Evolutionary conservation across 768 basidiomycete species (phyloP).

Genomic region (Leccinum obscurum): DNA sequence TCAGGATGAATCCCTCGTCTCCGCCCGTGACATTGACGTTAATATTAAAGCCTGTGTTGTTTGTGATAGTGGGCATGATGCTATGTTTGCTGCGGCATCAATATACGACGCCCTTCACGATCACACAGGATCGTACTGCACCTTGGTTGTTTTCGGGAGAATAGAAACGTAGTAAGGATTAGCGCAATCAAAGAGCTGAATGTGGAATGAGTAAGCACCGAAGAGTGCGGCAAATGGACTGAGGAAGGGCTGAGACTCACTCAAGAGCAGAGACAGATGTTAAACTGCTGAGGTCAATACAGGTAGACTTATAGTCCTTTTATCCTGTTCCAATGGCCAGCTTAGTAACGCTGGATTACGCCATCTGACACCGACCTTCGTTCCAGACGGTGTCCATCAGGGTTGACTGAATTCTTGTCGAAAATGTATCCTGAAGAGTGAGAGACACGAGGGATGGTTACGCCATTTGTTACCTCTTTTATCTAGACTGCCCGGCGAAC

Average conservation of each 20-base stretch:
- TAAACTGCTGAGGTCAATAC: neutral
- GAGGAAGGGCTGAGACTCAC: neutral
- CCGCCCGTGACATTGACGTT: no score
- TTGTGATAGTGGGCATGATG: neutral
- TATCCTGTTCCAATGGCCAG: neutral
- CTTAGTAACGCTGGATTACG: no score
- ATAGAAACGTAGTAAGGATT: neutral
- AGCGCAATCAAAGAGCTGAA: neutral
- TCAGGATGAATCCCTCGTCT: no score
- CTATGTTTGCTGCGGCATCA: neutral
- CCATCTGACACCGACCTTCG: no score
- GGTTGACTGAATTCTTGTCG: no score
- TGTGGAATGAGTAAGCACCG: neutral
- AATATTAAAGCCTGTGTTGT: no score
- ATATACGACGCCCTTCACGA: neutral
- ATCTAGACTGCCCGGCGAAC: no score
- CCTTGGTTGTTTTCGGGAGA: neutral
- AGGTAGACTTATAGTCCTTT: neutral
- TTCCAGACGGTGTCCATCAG: no score
- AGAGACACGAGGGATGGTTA: no score
- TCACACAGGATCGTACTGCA: neutral
- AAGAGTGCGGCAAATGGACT: neutral
- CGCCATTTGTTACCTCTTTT: no score
- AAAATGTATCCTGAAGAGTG: no score
- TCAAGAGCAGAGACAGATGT: neutral